A percentile compares a stretch with the other conserved stretches of the same genome.
Conservation (phyloP, 768 basidiomycete species). For the Boletus coccyginus region DNA sequence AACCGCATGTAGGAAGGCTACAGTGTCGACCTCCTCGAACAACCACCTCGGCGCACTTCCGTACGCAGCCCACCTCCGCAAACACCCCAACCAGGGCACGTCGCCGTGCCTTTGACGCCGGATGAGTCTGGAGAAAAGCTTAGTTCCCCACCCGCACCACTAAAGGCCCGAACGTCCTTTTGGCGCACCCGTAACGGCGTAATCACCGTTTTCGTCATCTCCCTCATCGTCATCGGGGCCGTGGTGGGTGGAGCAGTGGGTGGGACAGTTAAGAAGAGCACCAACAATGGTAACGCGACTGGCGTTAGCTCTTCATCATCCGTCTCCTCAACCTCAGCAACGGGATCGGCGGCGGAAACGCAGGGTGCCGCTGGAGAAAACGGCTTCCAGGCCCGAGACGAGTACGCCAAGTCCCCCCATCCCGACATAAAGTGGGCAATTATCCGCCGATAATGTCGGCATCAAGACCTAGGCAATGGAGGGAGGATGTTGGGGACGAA, state of each 20-base stretch:
- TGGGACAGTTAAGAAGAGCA: conserved; percentile 37
- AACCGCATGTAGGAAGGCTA: conserved; percentile 46
- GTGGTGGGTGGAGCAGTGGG: conserved; percentile 61
- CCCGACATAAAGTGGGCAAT: too few species aligned
- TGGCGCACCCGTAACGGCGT: conserved; percentile 49
- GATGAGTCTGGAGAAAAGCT: conserved; percentile 13
- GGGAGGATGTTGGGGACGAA: neutral
- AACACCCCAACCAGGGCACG: neutral
- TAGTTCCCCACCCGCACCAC: neutral
- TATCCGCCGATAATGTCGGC: too few species aligned
- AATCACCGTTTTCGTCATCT: conserved; percentile 36
- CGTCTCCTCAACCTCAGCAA: neutral
- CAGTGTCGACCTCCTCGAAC: conserved; percentile 44
- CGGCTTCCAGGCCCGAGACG: neutral
- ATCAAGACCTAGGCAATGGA: neutral
- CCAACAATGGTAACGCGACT: neutral
- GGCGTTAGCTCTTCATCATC: neutral
- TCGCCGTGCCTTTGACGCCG: conserved; percentile 6
- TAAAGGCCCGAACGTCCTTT: conserved; percentile 35
- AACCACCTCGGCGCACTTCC: conserved; percentile 23
- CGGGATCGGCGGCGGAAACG: too few species aligned
- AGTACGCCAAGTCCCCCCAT: too few species aligned
- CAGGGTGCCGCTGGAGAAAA: neutral
- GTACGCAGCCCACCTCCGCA: conserved; percentile 19
- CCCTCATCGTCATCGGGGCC: conserved; percentile 46